These are phyloP conservation scores for Solanum microdontum DNA, from an alignment of 257 asterid genomes.

Conservation along the genomic window DNA sequence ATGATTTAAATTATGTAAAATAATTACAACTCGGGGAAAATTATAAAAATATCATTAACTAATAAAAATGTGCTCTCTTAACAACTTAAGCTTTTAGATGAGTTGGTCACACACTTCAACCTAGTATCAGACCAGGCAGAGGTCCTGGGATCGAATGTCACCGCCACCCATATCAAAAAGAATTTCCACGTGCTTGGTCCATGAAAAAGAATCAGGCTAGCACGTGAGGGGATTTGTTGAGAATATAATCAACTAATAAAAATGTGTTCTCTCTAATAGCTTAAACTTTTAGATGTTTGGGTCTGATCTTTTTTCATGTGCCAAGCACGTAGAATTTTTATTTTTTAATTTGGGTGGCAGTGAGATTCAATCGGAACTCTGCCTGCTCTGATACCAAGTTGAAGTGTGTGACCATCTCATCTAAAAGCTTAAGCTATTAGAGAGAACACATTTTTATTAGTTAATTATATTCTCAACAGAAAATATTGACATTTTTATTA, in stretches of 20 bases:
- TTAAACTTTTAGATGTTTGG: neutral
- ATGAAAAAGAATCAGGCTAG: too few species aligned
- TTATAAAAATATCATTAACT: neutral
- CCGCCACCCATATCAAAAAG: neutral
- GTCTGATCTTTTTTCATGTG: neutral
- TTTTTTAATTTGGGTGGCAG: neutral
- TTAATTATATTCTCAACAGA: neutral
- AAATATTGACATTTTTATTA: neutral
- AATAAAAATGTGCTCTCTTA: neutral
- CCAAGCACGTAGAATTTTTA: neutral
- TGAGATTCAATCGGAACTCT: neutral
- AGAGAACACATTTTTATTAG: neutral
- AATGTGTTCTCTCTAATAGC: neutral
- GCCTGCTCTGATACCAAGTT: neutral
- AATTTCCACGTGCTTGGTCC: too few species aligned
- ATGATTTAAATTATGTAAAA: neutral
- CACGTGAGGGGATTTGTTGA: too few species aligned
- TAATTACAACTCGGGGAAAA: neutral
- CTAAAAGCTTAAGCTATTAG: neutral
- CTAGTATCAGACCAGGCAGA: too few species aligned
- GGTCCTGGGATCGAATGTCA: too few species aligned
- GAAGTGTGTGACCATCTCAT: neutral
- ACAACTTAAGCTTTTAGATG: too few species aligned
- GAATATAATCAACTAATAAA: neutral
- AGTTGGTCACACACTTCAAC: too few species aligned